Conservation (phyloP, 169 alveolate species). For the Cryptosporidium tyzzeri region DNA sequence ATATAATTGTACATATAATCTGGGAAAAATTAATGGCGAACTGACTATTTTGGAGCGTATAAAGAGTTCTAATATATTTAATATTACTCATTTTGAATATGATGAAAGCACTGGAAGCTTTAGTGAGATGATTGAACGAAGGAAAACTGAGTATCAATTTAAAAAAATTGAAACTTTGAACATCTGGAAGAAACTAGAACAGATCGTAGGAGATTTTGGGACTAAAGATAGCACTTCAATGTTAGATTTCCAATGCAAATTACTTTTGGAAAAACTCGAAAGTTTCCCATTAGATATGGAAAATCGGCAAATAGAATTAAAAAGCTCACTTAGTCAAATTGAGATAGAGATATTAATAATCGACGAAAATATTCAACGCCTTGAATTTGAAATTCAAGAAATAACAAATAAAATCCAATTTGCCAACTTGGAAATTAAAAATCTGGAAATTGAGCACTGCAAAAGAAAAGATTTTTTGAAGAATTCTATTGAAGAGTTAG, state of each 20-base stretch:
- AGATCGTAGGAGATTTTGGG: neutral
- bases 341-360: slow-evolving; percentile 32
- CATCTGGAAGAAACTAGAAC: slow-evolving; percentile 19
- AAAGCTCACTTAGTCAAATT: neutral
- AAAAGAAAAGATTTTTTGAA: slow-evolving; percentile 6
- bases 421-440: slow-evolving; percentile 28
- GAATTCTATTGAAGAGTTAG: neutral
- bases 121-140: slow-evolving; percentile 19
- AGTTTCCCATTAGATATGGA: slow-evolving; percentile 21
- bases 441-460: slow-evolving; percentile 44
- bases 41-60: slow-evolving; percentile 11
- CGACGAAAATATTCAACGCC: slow-evolving; percentile 22
- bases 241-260: neutral
- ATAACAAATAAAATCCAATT: slow-evolving; percentile 52
- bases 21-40: slow-evolving; percentile 50
- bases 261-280: slow-evolving; percentile 30
- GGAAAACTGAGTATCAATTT: slow-evolving; percentile 1
- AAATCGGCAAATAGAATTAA: neutral
- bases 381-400: slow-evolving; percentile 44
- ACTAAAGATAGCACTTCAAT: neutral
- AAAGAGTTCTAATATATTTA: neutral
- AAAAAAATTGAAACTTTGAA: slow-evolving; percentile 2
- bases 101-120: neutral
- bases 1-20: slow-evolving; percentile 23
- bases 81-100: neutral